A percentile compares a stretch with the other conserved stretches of the same genome.
Conservation (phyloP, 2,329 filamentous ascomycete species). For the Teratosphaeria nubilosa region DNA sequence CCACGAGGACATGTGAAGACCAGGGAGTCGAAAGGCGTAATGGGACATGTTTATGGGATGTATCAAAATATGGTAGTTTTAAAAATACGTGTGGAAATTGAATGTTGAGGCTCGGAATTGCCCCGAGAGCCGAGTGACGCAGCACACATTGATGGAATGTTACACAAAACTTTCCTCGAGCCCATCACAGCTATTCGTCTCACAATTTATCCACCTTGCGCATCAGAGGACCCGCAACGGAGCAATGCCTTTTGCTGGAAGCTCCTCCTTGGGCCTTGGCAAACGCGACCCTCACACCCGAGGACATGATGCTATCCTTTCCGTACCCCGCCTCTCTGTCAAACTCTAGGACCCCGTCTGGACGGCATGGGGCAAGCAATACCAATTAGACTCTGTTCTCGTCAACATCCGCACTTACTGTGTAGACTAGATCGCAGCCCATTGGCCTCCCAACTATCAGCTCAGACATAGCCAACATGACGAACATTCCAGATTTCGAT, state of each 20-base stretch:
- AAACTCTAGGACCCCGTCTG: background rate
- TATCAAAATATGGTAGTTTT: background rate
- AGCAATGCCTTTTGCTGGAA: background rate
- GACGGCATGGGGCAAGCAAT: background rate
- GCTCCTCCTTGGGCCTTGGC: background rate
- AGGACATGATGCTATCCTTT: background rate
- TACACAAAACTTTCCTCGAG: background rate
- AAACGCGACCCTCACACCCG: background rate
- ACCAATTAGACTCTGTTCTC: background rate
- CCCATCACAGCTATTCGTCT: background rate
- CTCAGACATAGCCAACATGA: slow-evolving; percentile 6
- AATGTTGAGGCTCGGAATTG: too few species aligned
- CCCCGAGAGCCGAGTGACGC: background rate
- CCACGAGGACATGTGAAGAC: background rate
- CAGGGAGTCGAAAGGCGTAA: background rate
- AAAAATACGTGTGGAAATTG: background rate
- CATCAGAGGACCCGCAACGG: background rate
- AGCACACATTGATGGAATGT: background rate
- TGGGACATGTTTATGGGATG: background rate
- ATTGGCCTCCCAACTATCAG: background rate
- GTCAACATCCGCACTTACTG: background rate
- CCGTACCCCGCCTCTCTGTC: background rate
- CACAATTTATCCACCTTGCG: too few species aligned
- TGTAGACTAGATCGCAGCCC: background rate
- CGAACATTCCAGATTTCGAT: slow-evolving; percentile 30